Conservation (phyloP, 371 early-diverging fungal genomes). For the Mortierella sp. region DNA sequence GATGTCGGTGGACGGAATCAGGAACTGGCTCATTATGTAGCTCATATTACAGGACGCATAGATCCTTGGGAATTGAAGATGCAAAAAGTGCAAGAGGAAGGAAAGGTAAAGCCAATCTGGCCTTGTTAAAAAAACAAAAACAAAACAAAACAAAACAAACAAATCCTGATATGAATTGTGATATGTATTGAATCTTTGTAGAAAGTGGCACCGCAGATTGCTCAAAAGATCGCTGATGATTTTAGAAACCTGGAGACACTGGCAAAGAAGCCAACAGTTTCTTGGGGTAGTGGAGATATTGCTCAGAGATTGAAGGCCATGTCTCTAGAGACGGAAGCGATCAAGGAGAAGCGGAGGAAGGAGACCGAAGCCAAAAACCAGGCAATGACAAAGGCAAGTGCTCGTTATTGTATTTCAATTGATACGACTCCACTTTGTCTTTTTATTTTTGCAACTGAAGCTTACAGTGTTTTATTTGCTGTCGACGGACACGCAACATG, state of each 20-base stretch:
- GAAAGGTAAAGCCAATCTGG: slow-evolving; percentile 17
- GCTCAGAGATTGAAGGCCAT: slow-evolving; percentile 22
- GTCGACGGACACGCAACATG: not conserved
- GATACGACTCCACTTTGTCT: no score
- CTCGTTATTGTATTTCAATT: not conserved
- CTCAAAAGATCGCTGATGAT: slow-evolving; percentile 30
- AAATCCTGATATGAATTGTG: not conserved
- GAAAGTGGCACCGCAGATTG: slow-evolving; percentile 24
- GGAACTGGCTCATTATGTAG: slow-evolving; percentile 35
- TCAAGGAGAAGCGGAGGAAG: slow-evolving; percentile 39
- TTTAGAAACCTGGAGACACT: slow-evolving; percentile 11
- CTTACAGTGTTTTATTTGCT: not conserved
- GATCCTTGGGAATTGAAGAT: slow-evolving; percentile 47
- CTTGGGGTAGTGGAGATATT: slow-evolving; percentile 21
- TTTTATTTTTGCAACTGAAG: not conserved
- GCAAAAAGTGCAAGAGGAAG: slow-evolving; percentile 35
- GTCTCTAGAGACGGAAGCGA: slow-evolving; percentile 25
- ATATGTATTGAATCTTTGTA: not conserved
- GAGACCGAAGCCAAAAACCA: slow-evolving; percentile 32
- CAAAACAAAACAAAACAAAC: no score
- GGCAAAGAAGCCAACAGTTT: not conserved
- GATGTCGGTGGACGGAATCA: not conserved
- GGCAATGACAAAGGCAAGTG: slow-evolving; percentile 34
- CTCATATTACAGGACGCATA: slow-evolving; percentile 49
- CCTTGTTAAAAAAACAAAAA: not conserved